Conservation (phyloP, 192 early-diverging fungal genomes). For the Coemansia sp. region DNA sequence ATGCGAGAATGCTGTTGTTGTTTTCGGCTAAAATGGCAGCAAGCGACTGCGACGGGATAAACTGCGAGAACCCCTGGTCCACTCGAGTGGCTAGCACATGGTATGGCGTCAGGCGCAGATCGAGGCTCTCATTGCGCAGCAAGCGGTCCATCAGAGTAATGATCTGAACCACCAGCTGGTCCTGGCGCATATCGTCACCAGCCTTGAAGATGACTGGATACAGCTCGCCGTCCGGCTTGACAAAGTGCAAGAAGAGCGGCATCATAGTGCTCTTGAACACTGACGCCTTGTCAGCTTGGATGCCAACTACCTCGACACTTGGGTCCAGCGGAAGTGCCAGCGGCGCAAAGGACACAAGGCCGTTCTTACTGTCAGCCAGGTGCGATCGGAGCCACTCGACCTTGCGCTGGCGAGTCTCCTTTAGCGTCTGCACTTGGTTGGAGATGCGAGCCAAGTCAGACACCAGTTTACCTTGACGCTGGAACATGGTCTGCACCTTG, state of each 20-base stretch:
- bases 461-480: slow-evolving; percentile 84
- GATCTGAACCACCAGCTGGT: slow-evolving; percentile 97
- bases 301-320: slow-evolving; percentile 79
- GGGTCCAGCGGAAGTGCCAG: slow-evolving; percentile 91
- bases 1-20: slow-evolving; percentile 77
- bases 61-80: slow-evolving; percentile 95
- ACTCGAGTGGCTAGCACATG: slow-evolving; percentile 92
- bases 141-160: slow-evolving; percentile 97
- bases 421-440: slow-evolving; percentile 69
- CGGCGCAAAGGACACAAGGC: slow-evolving; percentile 74
- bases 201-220: slow-evolving; percentile 98
- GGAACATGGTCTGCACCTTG: slow-evolving; percentile 69
- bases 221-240: slow-evolving; percentile 76
- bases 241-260: slow-evolving; percentile 86
- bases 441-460: slow-evolving; percentile 70
- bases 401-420: slow-evolving; percentile 87
- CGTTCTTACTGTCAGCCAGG: slow-evolving; percentile 83
- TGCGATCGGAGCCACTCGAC: slow-evolving; percentile 76
- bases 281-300: slow-evolving; percentile 73
- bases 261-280: slow-evolving; percentile 91
- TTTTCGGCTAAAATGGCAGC: slow-evolving; percentile 87
- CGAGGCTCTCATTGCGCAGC: slow-evolving; percentile 92
- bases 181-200: slow-evolving; percentile 95
- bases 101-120: slow-evolving; percentile 90
- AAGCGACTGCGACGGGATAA: slow-evolving; percentile 84